Percentiles rank a stretch among this genome's conserved stretches.
Conservation (phyloP, 169 alveolate species). For the Plasmodium cynomolgi region DNA sequence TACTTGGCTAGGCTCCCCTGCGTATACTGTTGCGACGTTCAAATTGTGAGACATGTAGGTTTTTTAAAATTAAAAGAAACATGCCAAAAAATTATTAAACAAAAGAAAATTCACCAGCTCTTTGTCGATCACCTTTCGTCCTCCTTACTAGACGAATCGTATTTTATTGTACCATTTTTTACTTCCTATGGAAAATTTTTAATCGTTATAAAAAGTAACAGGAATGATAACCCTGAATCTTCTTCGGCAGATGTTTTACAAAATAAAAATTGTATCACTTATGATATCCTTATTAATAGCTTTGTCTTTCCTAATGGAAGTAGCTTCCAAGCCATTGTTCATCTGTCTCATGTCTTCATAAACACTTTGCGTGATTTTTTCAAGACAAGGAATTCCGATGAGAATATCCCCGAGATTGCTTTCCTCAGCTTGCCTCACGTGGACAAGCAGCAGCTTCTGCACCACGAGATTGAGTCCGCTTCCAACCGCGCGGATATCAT, state of each 20-base stretch:
- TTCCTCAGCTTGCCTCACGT: conserved; percentile 15
- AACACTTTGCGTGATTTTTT: conserved; percentile 23
- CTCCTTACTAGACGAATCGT: conserved; percentile 45
- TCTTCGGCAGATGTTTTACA: neutral
- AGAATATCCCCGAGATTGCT: conserved; percentile 41
- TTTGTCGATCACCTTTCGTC: conserved; percentile 43
- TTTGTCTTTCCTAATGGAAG: conserved; percentile 70
- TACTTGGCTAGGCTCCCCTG: conserved; percentile 29
- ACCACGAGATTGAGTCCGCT: conserved; percentile 47
- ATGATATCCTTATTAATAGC: conserved; percentile 60
- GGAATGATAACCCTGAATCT: neutral
- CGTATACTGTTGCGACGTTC: conserved; percentile 65
- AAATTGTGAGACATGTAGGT: conserved; percentile 43
- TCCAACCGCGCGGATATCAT: conserved; percentile 34
- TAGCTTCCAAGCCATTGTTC: conserved; percentile 72
- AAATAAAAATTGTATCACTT: conserved; percentile 31
- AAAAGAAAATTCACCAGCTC: conserved; percentile 38
- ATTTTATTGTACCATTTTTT: conserved; percentile 66
- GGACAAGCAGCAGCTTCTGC: conserved; percentile 36
- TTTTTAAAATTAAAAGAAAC: conserved; percentile 72
- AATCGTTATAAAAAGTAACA: conserved; percentile 40
- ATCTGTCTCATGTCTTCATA: conserved; percentile 59
- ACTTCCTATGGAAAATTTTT: conserved; percentile 74
- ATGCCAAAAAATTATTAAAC: conserved; percentile 49
- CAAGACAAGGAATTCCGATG: conserved; percentile 60